Evolutionary conservation across 441 rosid genomes (phyloP), one percentile per base, ranked within the genome.

Genomic region (Jatropha multifida): DNA sequence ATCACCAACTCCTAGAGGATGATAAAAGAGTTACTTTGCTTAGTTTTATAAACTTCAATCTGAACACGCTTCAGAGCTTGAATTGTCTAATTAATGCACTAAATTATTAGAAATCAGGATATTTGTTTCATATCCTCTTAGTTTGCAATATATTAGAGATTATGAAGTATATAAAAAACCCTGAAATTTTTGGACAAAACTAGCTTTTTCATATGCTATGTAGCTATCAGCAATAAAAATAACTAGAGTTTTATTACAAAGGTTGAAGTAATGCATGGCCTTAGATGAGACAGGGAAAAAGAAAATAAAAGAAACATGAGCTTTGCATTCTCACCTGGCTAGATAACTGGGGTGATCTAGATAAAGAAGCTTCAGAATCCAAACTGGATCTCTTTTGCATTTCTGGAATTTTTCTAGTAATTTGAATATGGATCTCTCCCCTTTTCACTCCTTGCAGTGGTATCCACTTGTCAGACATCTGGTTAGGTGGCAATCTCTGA

Each of bases 381-480:
- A 78, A 76, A 74, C 90, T 90, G 12, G 80, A 38, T 38, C 87
- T 84, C 87, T 83, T 90, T 46, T 65, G 83, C 46, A 78, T 52
- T 73, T 90, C 95, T 0, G 93, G 89, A 86, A 93, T 79, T 87
- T 85, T 91, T 83, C 95, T 86, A 18, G 97, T 92, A 58, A 93
- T 82, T 75, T 80, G 95, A 60, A 96, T 55, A 49, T 84, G 99
- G 80, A 96, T 88, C 86, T 96, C 99, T 15, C 98, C 99, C 63
- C 76, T 84, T 73, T 72, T 93, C 76, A 96, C 99, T 68, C 98
- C 98, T 84, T 93, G 98, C 74, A 96, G 97, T 41, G 98, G 98
- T 83, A 96, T 93, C 99, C 99, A 96, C 83, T 92, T 95, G 82
- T 95, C 98, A 0, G 89, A 82, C 79, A 86, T 84, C 79, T 92